These are phyloP conservation scores for Bruguiera sexangula DNA, from an alignment of 345 rosid genomes.

Conservation along the genomic window DNA sequence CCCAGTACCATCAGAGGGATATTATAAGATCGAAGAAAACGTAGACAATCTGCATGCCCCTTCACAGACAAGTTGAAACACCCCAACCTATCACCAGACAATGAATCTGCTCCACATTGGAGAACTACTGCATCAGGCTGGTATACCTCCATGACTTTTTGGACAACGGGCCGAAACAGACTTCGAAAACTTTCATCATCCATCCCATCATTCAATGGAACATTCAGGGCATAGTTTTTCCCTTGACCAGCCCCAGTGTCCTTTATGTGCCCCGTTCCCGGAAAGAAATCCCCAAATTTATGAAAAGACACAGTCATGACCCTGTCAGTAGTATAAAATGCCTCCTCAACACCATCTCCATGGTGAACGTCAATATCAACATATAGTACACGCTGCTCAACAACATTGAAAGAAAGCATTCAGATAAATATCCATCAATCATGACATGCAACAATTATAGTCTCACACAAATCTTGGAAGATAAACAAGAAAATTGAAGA, in stretches of 20 bases:
- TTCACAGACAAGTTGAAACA: constrained; percentile 94
- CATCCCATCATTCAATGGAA: constrained; percentile 85
- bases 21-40: constrained; percentile 80
- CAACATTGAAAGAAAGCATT: constrained; percentile 22
- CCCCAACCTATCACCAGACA: constrained; percentile 94
- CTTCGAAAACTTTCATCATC: constrained; percentile 82
- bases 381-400: constrained; percentile 79
- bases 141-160: constrained; percentile 93
- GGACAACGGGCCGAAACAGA: constrained; percentile 77
- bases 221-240: constrained; percentile 85
- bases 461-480: neutral
- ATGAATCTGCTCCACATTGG: constrained; percentile 98
- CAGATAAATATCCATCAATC: neutral
- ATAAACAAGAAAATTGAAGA: neutral
- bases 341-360: constrained; percentile 99
- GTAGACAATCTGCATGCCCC: constrained; percentile 98
- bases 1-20: constrained; percentile 97
- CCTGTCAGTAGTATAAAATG: constrained; percentile 97
- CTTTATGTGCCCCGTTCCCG: constrained; percentile 88
- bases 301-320: constrained; percentile 99
- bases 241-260: constrained; percentile 71
- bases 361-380: constrained; percentile 97
- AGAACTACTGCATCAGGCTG: constrained; percentile 99
- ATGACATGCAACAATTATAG: neutral
- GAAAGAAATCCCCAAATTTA: constrained; percentile 95